Evolutionary conservation across 495 filamentous ascomycete genomes (phyloP), one percentile per base, ranked within the genome.

Genomic region (Daldinia bambusicola): DNA sequence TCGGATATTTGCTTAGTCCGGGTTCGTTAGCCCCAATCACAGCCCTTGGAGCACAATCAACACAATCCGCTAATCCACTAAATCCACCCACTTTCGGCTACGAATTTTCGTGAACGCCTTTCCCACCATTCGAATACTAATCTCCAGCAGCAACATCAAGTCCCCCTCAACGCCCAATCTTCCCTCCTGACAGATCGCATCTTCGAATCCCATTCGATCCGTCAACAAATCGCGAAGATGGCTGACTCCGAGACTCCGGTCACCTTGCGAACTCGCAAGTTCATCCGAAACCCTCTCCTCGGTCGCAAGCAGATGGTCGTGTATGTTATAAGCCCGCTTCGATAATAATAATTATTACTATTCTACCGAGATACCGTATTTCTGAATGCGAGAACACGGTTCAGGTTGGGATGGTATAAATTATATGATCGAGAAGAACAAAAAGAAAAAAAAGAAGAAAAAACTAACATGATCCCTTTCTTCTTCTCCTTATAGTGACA

Each of bases 301-400:
- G 94, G 89, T 79, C 91, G 95, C 80, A 97, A 95, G 88, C 96
- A 99, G 90, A 98, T 99, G 95, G 96, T 99, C 85, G 93, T 98
- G 95, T 99, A 95, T 89, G 96, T 92, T 78, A 60, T 55, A 67
- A 37, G 75, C 36, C 34, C 9, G 6, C 8, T 22, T 43, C 14
- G 61, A 63, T 65, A 18, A 56, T 10, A 36, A 31, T n/a, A n/a
- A n/a, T n/a, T n/a, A n/a, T n/a, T n/a, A n/a, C n/a, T n/a, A n/a
- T n/a, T n/a, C n/a, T n/a, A 22, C 34, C 34, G 18, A 57, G 16
- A 20, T 3, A 20, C 14, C 43, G 43, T 26, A 26, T 26, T 26
- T 26, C 26, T 3, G 26, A 26, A 26, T 26, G 26, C 26, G 26
- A 26, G 26, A 26, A 3, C 3, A 26, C 26, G 26, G 26, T 26